Evolutionary conservation across 2,329 filamentous ascomycete genomes (phyloP), one percentile per base, ranked within the genome.

Genomic region (Neoarthrinium moseri): DNA sequence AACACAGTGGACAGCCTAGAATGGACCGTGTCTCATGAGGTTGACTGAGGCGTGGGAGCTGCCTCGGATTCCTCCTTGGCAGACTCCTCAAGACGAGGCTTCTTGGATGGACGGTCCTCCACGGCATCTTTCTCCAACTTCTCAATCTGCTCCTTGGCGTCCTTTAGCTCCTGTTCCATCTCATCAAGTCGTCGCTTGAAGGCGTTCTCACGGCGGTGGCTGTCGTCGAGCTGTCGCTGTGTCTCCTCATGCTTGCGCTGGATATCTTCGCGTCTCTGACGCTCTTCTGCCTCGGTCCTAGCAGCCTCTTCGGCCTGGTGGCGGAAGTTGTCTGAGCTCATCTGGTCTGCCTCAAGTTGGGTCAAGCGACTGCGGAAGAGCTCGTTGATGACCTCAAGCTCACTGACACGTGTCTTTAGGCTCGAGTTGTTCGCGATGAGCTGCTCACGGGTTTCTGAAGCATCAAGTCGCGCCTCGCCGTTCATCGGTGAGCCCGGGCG

Each of bases 371-470:
- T 85, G 41, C 85, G 78, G 65, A 90, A 91, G 35, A 91, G 74
- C 61, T 88, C 87, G 59, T 91, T 96, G 73, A 99, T 96, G 43
- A 99, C 81, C 64, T 99, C 94, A 20, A 99, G 78, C 66, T 99
- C 94, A 56, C 86, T 94, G 26, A 99, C 92, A 33, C 94, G 85
- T 1, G 94, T 99, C 71, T 95, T 95, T n/a, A 97, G 76, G 41
- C 84, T 86, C 5, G 88, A 88, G 65, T 95, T 96, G 51, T 86
- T 81, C 2, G 86, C 85, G 43, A 90, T 74, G 20, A 95, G 78
- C 50, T 88, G 84, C 61, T 96, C 89, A 64, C 89, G 90, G 3
- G 85, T 86, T 61, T 90, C 86, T 1, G 87, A 82, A 4, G 81
- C 74, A 48, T 91, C 88, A 46, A 84, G 73, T 52, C 85, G 84